phyloP scores from a whole-genome alignment of 139 green algal species.

The Pleodorina starrii region DNA sequence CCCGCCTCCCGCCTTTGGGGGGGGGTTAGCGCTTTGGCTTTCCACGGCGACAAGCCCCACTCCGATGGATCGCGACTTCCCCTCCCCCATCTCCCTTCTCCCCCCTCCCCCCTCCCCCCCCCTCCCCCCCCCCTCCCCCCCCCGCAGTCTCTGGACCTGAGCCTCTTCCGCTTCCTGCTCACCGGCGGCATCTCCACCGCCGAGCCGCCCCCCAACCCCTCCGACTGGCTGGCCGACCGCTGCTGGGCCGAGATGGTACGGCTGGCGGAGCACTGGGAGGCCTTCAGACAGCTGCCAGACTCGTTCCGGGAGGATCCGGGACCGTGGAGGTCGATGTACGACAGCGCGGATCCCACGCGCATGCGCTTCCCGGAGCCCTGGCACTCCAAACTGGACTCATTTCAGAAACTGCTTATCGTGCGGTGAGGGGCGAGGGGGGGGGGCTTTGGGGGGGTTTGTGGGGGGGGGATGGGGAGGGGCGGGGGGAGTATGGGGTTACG shows the following conservation, averaged over 20 bases:
- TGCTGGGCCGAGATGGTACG: constrained; percentile 74
- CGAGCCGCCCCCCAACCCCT: constrained; percentile 64
- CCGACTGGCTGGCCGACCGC: constrained; percentile 65
- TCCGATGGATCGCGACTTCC: no score
- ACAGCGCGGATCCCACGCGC: constrained; percentile 58
- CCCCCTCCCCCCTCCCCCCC: background rate
- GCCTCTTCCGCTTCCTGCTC: constrained; percentile 81
- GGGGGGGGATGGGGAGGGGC: background rate
- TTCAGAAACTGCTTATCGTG: constrained; percentile 74
- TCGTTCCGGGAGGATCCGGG: constrained; percentile 52
- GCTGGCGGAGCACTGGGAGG: constrained; percentile 43
- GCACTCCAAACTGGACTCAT: constrained; percentile 58
- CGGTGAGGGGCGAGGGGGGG: constrained; percentile 29
- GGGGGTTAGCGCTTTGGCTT: no score
- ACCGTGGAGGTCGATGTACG: constrained; percentile 69
- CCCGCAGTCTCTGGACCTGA: constrained; percentile 63
- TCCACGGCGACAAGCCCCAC: no score
- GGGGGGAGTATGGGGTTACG: no score
- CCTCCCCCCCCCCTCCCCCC: background rate
- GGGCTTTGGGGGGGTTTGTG: background rate
- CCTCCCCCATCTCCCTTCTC: no score
- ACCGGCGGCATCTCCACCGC: constrained; percentile 73
- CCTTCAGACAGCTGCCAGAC: constrained; percentile 44
- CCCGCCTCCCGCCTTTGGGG: no score
- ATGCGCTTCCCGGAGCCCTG: constrained; percentile 64